phyloP scores from a whole-genome alignment of 805 yeast species.

The Jamesozyma lodderae region DNA sequence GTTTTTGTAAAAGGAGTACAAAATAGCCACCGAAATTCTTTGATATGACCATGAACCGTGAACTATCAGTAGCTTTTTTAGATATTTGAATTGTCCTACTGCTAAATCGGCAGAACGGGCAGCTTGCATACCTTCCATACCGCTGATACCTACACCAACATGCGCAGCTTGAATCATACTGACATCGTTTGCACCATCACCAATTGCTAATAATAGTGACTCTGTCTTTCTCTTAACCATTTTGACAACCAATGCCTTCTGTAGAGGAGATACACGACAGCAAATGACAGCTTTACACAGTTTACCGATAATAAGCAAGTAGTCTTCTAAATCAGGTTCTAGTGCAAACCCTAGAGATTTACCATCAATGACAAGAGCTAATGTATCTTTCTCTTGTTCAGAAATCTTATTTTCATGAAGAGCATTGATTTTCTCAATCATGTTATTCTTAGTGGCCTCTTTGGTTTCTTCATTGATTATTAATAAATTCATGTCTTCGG shows the following conservation, averaged over 20 bases:
- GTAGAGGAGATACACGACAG: conserved; percentile 96
- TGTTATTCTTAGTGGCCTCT: conserved; percentile 66
- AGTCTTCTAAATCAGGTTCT: conserved; percentile 69
- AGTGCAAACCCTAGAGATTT: conserved; percentile 81
- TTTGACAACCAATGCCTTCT: conserved; percentile 91
- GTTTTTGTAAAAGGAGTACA: conserved; percentile 92
- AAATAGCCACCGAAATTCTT: conserved; percentile 82
- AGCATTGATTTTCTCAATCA: conserved; percentile 67
- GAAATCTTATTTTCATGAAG: conserved; percentile 57
- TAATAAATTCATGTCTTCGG: conserved; percentile 92
- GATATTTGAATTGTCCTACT: conserved; percentile 86
- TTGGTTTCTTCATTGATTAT: conserved; percentile 80
- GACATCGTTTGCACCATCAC: conserved; percentile 99
- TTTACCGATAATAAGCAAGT: conserved; percentile 70
- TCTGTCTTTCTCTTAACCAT: conserved; percentile 77
- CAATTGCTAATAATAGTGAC: conserved; percentile 78
- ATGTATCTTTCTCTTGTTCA: conserved; percentile 58
- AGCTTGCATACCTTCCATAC: conserved; percentile 99
- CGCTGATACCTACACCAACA: conserved; percentile 97
- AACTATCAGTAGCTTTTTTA: conserved; percentile 74
- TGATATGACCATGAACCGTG: conserved; percentile 99
- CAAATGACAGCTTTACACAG: conserved; percentile 93
- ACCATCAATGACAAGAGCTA: conserved; percentile 92
- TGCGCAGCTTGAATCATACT: conserved; percentile 99
- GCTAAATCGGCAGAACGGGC: conserved; percentile 97